Evolutionary conservation across 176 grass and related monocot genomes (phyloP).

Genomic region (Olyra latifolia): DNA sequence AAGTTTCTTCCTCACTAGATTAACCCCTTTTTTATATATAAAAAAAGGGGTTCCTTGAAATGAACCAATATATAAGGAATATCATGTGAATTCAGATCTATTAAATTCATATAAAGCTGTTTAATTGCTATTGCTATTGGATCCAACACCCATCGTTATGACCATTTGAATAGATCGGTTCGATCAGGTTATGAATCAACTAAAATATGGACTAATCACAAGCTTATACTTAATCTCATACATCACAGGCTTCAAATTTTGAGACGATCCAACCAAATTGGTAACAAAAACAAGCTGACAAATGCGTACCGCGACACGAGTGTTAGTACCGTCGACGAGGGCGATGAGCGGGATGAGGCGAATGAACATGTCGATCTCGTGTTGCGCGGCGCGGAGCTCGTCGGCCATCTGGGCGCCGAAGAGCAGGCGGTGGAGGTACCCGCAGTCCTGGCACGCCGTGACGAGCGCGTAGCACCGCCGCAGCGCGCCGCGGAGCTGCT

Average conservation of each 20-base stretch:
- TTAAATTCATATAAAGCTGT: background rate
- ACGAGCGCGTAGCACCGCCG: slow-evolving; percentile 50
- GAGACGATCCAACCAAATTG: background rate
- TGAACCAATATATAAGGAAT: background rate
- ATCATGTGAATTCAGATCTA: background rate
- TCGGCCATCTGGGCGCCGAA: slow-evolving; percentile 34
- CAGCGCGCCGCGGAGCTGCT: slow-evolving; percentile 39
- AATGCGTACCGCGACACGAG: background rate
- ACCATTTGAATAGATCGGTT: background rate
- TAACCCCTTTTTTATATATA: background rate
- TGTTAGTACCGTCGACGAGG: slow-evolving; percentile 39
- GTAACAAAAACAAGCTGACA: background rate
- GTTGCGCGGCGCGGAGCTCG: slow-evolving; percentile 40
- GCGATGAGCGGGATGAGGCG: slow-evolving; percentile 59
- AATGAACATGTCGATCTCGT: slow-evolving; percentile 55
- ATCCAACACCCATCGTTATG: background rate
- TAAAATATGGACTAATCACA: background rate
- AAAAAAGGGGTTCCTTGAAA: too few relatives aligned
- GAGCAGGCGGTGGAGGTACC: slow-evolving; percentile 44
- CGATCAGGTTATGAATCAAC: background rate
- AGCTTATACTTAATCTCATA: background rate
- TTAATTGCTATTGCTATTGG: background rate
- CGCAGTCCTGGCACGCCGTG: slow-evolving; percentile 44
- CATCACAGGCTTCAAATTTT: background rate
- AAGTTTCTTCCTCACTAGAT: background rate